These are phyloP conservation scores for Fusarium buxicola DNA, from an alignment of 2,329 filamentous ascomycete species.

Conservation along the genomic window DNA sequence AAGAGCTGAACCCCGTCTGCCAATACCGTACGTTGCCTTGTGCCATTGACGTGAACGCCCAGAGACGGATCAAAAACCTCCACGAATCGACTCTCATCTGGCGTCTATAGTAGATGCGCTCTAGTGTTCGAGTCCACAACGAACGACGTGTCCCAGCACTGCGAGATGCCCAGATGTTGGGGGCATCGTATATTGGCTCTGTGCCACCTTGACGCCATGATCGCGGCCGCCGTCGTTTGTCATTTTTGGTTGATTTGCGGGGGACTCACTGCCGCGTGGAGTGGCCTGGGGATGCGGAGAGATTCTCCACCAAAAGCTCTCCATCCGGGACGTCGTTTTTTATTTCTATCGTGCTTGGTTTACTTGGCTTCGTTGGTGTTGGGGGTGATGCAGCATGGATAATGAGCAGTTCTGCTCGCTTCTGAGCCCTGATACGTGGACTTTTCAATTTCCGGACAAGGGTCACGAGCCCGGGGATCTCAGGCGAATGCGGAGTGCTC, in stretches of 20 bases:
- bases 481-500: slow-evolving; percentile 20
- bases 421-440: slow-evolving; percentile 39
- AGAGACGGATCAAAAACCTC: slow-evolving; percentile 31
- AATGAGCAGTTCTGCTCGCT: not conserved
- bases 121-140: slow-evolving; percentile 1
- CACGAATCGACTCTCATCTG: slow-evolving; percentile 37
- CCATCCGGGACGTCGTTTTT: slow-evolving; percentile 10
- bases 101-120: slow-evolving; percentile 14
- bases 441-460: slow-evolving; percentile 26
- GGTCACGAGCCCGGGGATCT: slow-evolving; percentile 19
- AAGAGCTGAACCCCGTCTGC: slow-evolving; percentile 7
- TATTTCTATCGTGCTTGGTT: slow-evolving; percentile 13
- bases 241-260: slow-evolving; percentile 33
- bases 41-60: slow-evolving; percentile 6
- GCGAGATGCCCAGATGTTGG: slow-evolving; percentile 30
- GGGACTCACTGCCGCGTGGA: slow-evolving; percentile 35
- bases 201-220: slow-evolving; percentile 6
- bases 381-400: slow-evolving; percentile 8
- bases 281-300: slow-evolving; percentile 41
- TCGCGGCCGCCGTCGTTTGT: slow-evolving; percentile 14
- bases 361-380: slow-evolving; percentile 10
- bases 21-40: slow-evolving; percentile 7
- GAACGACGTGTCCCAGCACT: slow-evolving; percentile 9
- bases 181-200: slow-evolving; percentile 26
- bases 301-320: slow-evolving; percentile 36